Evolutionary conservation across 352 stramenopile species (phyloP), one percentile per base, ranked within the genome.

Genomic region (Phytophthora pistaciae): DNA sequence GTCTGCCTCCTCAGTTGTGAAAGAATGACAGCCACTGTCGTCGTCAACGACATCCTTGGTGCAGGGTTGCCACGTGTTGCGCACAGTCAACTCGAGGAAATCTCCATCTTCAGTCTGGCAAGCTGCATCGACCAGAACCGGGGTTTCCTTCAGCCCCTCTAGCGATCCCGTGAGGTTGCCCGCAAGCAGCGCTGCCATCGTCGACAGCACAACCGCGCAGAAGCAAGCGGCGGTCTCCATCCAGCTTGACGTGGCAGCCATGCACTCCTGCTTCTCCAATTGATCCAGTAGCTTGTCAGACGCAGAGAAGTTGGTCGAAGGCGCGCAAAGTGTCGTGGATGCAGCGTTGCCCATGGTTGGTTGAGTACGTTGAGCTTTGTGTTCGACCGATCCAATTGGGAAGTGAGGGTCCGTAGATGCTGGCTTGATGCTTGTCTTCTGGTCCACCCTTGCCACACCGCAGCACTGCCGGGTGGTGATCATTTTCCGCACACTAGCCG

Each of bases 1-100:
- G 7, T 92, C 84, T 0, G 83, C 87, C 23, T 65, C 67, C 29
- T 92, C 84, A 10, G 79, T 88, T 21, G 79, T 84, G 64, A 57
- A 82, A 9, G 82, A 90, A 38, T 71, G 58, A 52, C 57, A 33
- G 7, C 10, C 29, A 33, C 8, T 33, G 29, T 33, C 78, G 68
- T 90, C 72, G 31, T 68, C 62, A 16, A 66, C 60, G 23, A 49
- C n/a, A 18, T 52, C 44, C 54, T 67, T 70, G 54, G 55, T 61
- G 56, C 48, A 66, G 18, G 53, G 5, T n/a, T 73, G 52, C 56
- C 60, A 72, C 6, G 68, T 56, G 2, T 25, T 21, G 20, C 60
- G 59, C 16, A 64, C 52, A 60, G 1, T 21, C n/a, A 74, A 64
- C 33, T 73, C 49, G 25, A 11, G 5, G 1, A 42, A 64, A 20